Percentiles rank a stretch among this genome's conserved stretches.
Evolutionary conservation across 2,329 filamentous ascomycete genomes (phyloP).

Genomic region (Pseudopyricularia cyperi): DNA sequence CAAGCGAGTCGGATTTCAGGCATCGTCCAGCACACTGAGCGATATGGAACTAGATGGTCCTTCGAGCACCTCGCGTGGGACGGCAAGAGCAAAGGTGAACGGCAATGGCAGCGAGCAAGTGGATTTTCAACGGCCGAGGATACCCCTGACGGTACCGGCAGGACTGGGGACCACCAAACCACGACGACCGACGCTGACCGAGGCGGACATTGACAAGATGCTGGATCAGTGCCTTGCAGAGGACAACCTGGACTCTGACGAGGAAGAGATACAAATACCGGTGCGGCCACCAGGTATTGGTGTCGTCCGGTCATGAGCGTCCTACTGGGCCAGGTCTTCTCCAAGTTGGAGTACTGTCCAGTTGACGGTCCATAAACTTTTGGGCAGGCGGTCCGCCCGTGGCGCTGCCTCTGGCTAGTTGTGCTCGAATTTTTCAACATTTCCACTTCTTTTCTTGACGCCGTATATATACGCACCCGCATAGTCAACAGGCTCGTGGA

Average conservation of each 20-base stretch:
- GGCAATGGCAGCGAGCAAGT: slow-evolving; percentile 17
- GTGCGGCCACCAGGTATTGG: slow-evolving; percentile 5
- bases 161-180: slow-evolving; percentile 29
- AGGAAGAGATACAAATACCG: slow-evolving; percentile 42
- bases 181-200: slow-evolving; percentile 26
- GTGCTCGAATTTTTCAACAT: neutral
- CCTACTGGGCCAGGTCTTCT: neutral
- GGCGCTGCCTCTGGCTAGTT: neutral
- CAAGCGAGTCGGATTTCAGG: slow-evolving; percentile 36
- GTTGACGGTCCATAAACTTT: no score
- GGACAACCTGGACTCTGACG: slow-evolving; percentile 40
- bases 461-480: neutral
- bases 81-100: slow-evolving; percentile 27
- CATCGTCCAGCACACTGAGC: slow-evolving; percentile 24
- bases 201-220: slow-evolving; percentile 47
- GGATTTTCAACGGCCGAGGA: slow-evolving; percentile 19
- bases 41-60: slow-evolving; percentile 35
- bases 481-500: neutral
- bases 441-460: neutral
- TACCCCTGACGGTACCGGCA: slow-evolving; percentile 32
- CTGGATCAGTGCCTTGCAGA: slow-evolving; percentile 36
- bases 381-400: no score
- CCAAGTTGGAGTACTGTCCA: no score
- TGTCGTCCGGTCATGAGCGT: neutral
- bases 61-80: slow-evolving; percentile 20